phyloP scores from a whole-genome alignment of 1,284 basidiomycete species.

The Puccinia triticina region DNA sequence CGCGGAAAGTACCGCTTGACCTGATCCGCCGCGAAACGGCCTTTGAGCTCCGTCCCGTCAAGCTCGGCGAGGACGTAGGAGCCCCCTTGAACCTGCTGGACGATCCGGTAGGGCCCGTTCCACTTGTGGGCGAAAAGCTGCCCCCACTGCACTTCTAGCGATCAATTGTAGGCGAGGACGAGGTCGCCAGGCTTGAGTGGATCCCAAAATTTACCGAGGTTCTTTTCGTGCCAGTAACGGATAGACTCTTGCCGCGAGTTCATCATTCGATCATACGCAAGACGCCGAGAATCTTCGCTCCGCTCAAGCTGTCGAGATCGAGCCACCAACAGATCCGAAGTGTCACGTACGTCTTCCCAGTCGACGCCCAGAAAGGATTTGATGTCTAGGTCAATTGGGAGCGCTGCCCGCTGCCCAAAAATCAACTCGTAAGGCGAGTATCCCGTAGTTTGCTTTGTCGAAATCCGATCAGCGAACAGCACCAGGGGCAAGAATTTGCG shows the following conservation, averaged over 20 bases:
- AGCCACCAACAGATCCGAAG: background rate
- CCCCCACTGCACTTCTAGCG: background rate
- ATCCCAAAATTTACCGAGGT: background rate
- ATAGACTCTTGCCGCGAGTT: background rate
- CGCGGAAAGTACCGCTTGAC: background rate
- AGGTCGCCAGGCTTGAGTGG: background rate
- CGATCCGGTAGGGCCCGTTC: slow-evolving; percentile 4
- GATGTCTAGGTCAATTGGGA: slow-evolving; percentile 10
- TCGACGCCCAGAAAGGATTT: background rate
- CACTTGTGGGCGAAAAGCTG: background rate
- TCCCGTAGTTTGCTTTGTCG: slow-evolving; percentile 2
- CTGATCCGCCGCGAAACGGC: too few species aligned
- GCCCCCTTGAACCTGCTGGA: background rate
- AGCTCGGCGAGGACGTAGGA: slow-evolving; percentile 1
- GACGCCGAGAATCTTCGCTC: background rate
- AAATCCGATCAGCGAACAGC: background rate
- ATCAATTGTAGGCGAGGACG: background rate
- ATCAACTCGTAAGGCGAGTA: slow-evolving; percentile 15
- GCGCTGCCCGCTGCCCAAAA: background rate
- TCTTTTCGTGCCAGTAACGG: background rate
- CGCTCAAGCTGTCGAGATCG: background rate
- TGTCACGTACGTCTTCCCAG: background rate
- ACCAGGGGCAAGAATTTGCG: background rate
- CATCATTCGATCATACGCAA: background rate
- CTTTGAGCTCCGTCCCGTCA: background rate